Evolutionary conservation across 176 grass and related monocot species (phyloP).

Genomic region (Rhynchospora pubera): DNA sequence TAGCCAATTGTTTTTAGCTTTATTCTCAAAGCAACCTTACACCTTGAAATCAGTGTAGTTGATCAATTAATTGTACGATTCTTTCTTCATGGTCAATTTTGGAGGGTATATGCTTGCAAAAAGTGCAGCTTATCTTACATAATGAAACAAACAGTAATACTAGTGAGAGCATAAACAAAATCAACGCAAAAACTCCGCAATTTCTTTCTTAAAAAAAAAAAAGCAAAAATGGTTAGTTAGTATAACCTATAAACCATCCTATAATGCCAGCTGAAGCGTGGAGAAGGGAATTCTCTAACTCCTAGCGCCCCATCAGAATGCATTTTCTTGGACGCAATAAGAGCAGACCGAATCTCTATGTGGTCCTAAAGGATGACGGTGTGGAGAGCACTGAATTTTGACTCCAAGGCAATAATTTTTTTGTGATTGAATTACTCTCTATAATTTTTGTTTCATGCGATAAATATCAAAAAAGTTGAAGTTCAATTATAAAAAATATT

Average conservation of each 20-base stretch:
- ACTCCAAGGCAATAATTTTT: background rate
- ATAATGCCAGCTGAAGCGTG: background rate
- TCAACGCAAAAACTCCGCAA: background rate
- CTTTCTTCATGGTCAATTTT: background rate
- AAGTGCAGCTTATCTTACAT: background rate
- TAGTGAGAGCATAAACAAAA: background rate
- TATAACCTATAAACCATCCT: background rate
- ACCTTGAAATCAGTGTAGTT: background rate
- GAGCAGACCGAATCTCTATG: background rate
- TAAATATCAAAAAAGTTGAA: no score
- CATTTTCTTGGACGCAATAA: constrained; percentile 2
- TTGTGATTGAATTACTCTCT: background rate
- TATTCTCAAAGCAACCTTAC: background rate
- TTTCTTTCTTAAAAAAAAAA: no score
- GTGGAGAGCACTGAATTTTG: background rate
- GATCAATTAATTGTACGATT: background rate
- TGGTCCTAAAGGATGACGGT: background rate
- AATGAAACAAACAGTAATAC: background rate
- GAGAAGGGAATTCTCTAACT: background rate
- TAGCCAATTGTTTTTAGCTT: background rate
- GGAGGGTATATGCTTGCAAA: no score
- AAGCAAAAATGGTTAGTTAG: background rate
- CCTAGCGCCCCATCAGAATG: background rate
- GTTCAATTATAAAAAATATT: no score
- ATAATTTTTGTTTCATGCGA: background rate